Percentiles rank a stretch among this genome's conserved stretches.
Evolutionary conservation across 768 basidiomycete species (phyloP).

Genomic region (Dendrothele bispora): DNA sequence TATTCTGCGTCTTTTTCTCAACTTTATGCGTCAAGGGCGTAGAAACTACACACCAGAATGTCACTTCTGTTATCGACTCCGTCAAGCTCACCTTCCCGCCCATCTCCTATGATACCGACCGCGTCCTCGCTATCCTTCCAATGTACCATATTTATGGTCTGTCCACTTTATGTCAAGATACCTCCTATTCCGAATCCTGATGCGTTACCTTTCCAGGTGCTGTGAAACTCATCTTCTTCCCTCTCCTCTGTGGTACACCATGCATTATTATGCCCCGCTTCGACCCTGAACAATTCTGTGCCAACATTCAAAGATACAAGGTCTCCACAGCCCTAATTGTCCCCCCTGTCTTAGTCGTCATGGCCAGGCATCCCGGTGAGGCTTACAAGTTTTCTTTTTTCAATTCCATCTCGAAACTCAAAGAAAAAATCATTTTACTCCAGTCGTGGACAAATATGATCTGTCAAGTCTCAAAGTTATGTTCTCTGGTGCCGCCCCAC

Average conservation of each 20-base stretch:
- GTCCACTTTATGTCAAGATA: neutral
- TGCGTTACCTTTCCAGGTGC: no score
- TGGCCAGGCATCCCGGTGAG: constrained; percentile 69
- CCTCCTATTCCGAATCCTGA: neutral
- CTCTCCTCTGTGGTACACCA: constrained; percentile 48
- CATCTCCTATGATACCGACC: constrained; percentile 41
- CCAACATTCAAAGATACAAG: constrained; percentile 62
- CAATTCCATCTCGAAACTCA: no score
- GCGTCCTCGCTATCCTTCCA: constrained; percentile 64
- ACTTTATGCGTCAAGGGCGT: constrained; percentile 2
- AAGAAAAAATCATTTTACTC: neutral
- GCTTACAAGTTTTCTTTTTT: neutral
- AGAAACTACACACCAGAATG: constrained; percentile 68
- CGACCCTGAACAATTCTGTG: constrained; percentile 68
- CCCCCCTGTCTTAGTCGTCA: constrained; percentile 80
- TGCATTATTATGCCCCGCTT: constrained; percentile 66
- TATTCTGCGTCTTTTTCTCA: neutral
- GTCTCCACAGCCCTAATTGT: constrained; percentile 62
- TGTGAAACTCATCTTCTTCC: constrained; percentile 62
- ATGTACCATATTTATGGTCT: constrained; percentile 52
- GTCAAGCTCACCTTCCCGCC: constrained; percentile 43
- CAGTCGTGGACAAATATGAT: constrained; percentile 68
- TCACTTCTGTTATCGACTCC: constrained; percentile 59
- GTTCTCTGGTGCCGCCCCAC: constrained; percentile 79
- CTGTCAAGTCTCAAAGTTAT: constrained; percentile 57